A percentile compares a stretch with the other conserved stretches of the same genome.
Conservation (phyloP, 2,329 filamentous ascomycete species). For the Scleromitrula shiraiana region DNA sequence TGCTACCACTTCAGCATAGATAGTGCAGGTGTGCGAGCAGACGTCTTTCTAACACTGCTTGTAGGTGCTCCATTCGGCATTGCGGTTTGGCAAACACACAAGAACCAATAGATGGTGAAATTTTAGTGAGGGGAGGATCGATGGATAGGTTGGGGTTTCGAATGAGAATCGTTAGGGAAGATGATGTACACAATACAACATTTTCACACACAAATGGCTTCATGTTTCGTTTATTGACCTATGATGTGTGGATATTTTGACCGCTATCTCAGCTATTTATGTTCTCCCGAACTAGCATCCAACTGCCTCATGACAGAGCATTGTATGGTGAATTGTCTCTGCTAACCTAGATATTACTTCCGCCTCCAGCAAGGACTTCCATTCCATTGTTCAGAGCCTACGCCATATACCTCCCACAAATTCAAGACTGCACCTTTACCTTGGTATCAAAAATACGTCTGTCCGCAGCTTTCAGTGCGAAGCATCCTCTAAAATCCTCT, state of each 20-base stretch:
- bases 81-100: constrained; percentile 37
- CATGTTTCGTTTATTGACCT: constrained; percentile 1
- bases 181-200: constrained; percentile 11
- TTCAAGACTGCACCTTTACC: constrained; percentile 20
- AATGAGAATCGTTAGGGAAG: constrained; percentile 6
- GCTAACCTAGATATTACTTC: too few relatives aligned
- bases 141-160: constrained; percentile 14
- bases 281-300: too few relatives aligned
- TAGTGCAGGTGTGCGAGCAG: not conserved
- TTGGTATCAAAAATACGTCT: constrained; percentile 47
- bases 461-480: constrained; percentile 45
- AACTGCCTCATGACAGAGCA: too few relatives aligned
- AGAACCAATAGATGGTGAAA: constrained; percentile 27
- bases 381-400: not conserved
- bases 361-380: not conserved
- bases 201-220: constrained; percentile 3
- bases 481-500: constrained; percentile 42
- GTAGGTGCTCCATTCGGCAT: constrained; percentile 52
- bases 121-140: not conserved
- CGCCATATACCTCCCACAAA: not conserved
- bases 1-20: not conserved
- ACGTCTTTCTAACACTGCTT: constrained; percentile 17
- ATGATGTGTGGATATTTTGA: not conserved
- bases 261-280: not conserved
- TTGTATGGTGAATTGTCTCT: too few relatives aligned